phyloP scores from a whole-genome alignment of 2,329 filamentous ascomycete species.

The Raffaelea deltoideospora region DNA sequence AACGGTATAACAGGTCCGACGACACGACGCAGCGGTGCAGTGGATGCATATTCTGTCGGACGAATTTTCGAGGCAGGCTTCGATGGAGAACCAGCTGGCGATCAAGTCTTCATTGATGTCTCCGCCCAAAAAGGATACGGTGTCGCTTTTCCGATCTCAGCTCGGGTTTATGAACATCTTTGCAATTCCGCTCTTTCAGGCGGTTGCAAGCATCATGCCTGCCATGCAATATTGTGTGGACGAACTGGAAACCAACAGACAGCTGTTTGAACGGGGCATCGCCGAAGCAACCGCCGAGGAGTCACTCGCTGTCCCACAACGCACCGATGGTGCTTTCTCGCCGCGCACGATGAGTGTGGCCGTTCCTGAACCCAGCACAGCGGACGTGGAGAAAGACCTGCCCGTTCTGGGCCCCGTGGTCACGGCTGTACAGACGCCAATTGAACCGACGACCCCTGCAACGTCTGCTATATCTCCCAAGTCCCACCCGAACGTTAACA shows the following conservation, averaged over 20 bases:
- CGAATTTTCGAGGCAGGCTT: constrained; percentile 83
- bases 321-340: constrained; percentile 26
- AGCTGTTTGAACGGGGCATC: constrained; percentile 55
- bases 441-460: too few relatives aligned
- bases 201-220: constrained; percentile 73
- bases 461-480: too few relatives aligned
- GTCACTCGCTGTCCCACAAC: constrained; percentile 23
- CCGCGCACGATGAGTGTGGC: constrained; percentile 29
- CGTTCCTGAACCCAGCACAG: constrained; percentile 9
- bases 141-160: constrained; percentile 75
- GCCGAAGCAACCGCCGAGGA: constrained; percentile 48
- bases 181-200: constrained; percentile 79
- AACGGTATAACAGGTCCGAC: constrained; percentile 47
- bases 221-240: constrained; percentile 70
- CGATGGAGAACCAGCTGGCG: constrained; percentile 77
- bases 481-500: too few relatives aligned
- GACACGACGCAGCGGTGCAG: constrained; percentile 63
- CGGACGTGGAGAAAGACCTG: not conserved
- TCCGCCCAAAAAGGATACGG: constrained; percentile 65
- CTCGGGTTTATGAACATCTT: constrained; percentile 96
- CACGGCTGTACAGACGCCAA: not conserved
- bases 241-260: constrained; percentile 65
- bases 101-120: constrained; percentile 82
- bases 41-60: constrained; percentile 95
- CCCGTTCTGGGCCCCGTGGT: not conserved